phyloP scores from a whole-genome alignment of 305 asterid genomes.

The Fraxinus baroniana region DNA sequence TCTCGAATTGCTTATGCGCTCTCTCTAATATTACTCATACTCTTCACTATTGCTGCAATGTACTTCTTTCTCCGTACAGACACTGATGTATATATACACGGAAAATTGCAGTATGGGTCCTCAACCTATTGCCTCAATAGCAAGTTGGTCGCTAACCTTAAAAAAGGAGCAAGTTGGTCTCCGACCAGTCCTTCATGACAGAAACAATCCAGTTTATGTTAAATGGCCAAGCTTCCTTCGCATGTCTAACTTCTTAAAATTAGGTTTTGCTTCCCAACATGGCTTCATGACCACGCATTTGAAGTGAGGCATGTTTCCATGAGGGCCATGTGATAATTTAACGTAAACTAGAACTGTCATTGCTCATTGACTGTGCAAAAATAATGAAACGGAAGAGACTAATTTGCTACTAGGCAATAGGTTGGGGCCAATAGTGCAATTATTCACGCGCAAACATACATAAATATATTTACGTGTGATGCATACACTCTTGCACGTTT shows the following conservation, averaged over 20 bases:
- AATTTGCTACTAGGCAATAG: background rate
- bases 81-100: background rate
- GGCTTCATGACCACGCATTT: background rate
- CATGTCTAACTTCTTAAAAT: background rate
- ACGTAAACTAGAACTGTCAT: background rate
- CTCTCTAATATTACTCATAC: slow-evolving; percentile 61
- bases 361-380: background rate
- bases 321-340: background rate
- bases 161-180: background rate
- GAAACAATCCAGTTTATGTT: background rate
- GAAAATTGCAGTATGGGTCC: background rate
- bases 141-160: background rate
- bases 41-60: slow-evolving; percentile 69
- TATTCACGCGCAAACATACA: background rate
- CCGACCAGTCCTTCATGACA: background rate
- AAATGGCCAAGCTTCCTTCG: background rate
- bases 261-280: background rate
- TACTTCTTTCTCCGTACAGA: slow-evolving; percentile 26
- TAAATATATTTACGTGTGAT: background rate
- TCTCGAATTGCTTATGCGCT: slow-evolving; percentile 69
- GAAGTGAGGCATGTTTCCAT: background rate
- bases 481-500: background rate
- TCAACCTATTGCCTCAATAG: background rate
- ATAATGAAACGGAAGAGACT: background rate
- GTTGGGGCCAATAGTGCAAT: background rate